Base-by-base conservation (phyloP, 2,329 filamentous ascomycete genomes). In the Ophidiomyces ophidiicola region DNA sequence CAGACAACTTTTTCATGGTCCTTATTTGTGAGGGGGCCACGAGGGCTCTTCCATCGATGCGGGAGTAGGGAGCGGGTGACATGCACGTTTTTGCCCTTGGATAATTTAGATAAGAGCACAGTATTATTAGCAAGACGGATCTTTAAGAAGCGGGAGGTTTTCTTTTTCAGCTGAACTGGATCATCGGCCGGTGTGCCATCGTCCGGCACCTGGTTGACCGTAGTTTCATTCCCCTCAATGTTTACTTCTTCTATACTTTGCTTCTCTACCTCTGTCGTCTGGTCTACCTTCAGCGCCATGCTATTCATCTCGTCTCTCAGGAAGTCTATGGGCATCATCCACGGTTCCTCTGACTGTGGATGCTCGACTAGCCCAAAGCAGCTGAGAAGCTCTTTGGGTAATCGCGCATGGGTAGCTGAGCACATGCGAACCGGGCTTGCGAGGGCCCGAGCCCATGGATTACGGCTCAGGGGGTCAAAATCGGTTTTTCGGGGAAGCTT, bases 361-460 rank as follows among this genome's bases (percentile, higher is more conserved):
- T 53, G 53, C 31, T 53, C 47, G 4, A 64, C 50, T 5, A 63
- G 37, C 1, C 57, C 58, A 50, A 54, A 64, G 15, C 59, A 53
- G 19, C 50, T 52, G 28, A 65, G 32, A 0, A 63, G 44, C 0
- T 46, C 53, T 5, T 44, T 49, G 4, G 62, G 62, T 7, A 62
- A 18, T n/a, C 61, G 49, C 6, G 47, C 43, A 1, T 50, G 49
- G 4, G 60, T 61, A 4, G 52, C 32, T 3, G 43, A 19, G 43
- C 62, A 65, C 46, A 53, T 45, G 17, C 62, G 56, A 1, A 53
- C 26, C 0, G 59, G 58, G 2, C 58, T 59, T 12, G 59, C 58
- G 8, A 65, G 53, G 14, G 57, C 57, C 23, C 55, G 39, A 2
- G 62, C 62, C 60, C 60, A 65, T 14, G 61, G 59, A 30, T 65